Conservation (phyloP, 2,329 filamentous ascomycete genomes). For the Emmonsiellopsis sp. region DNA sequence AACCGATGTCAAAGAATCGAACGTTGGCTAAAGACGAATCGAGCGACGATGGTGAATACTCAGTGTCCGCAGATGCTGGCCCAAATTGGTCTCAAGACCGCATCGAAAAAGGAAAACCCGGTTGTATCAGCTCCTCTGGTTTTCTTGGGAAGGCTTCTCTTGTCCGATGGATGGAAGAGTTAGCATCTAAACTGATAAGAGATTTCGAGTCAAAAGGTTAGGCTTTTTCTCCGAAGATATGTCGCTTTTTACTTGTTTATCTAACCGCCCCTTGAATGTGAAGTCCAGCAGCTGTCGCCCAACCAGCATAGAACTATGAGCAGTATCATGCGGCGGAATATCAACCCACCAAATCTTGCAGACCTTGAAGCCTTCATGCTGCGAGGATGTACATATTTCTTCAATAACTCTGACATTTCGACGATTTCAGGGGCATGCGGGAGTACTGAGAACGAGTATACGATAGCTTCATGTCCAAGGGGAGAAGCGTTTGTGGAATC, state of each 20-base stretch:
- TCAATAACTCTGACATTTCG: constrained; percentile 20
- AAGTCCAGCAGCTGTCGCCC: not conserved
- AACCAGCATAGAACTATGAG: constrained; percentile 3
- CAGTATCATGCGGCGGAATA: not conserved
- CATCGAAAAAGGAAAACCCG: constrained; percentile 4
- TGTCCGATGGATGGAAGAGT: constrained; percentile 12
- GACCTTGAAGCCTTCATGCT: constrained; percentile 7
- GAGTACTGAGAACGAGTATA: not conserved
- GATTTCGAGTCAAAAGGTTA: constrained; percentile 7
- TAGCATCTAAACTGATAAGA: not conserved
- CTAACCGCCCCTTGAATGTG: not conserved
- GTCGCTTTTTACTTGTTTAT: not conserved
- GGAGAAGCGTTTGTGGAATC: constrained; percentile 25
- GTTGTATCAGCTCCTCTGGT: constrained; percentile 4
- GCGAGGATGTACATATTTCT: constrained; percentile 27
- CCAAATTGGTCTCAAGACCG: constrained; percentile 10
- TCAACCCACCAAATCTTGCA: constrained; percentile 1
- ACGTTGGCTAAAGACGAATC: constrained; percentile 10
- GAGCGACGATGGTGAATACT: constrained; percentile 12
- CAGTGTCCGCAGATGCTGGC: constrained; percentile 4
- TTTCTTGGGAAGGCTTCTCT: constrained; percentile 14
- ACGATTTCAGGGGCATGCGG: not conserved
- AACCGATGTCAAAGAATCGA: constrained; percentile 1
- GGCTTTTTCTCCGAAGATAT: not conserved
- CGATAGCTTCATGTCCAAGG: constrained; percentile 10